phyloP scores from a whole-genome alignment of 1,284 basidiomycete species.

The Pseudozyma sp. region DNA sequence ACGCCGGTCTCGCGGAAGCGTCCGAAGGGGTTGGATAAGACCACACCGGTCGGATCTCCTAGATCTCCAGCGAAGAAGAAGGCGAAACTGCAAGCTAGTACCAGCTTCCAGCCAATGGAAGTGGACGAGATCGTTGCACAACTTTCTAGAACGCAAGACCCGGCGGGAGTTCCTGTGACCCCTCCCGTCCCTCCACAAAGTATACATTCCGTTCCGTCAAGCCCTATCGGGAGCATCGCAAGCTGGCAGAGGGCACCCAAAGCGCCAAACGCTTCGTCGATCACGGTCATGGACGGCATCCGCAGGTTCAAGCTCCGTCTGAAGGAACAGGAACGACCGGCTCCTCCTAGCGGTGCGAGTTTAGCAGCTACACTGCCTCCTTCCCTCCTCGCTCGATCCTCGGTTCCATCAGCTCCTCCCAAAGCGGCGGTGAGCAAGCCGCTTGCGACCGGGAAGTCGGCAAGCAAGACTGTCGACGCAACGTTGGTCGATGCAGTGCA shows the following conservation, averaged over 20 bases:
- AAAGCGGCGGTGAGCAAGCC: neutral
- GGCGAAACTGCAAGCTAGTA: conserved; percentile 9
- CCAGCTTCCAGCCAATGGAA: conserved; percentile 5
- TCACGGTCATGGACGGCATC: conserved; percentile 29
- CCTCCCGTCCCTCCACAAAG: neutral
- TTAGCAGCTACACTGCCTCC: neutral
- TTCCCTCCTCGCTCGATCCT: neutral
- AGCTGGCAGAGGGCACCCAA: neutral
- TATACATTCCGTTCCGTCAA: neutral
- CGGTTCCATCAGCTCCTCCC: neutral
- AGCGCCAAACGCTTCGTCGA: neutral
- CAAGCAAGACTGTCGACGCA: neutral
- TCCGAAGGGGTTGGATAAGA: conserved; percentile 9
- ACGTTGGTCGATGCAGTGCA: neutral
- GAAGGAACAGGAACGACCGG: conserved; percentile 9
- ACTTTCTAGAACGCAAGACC: neutral
- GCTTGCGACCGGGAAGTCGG: neutral
- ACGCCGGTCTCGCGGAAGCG: conserved; percentile 25
- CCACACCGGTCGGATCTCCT: conserved; percentile 16
- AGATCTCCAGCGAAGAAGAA: conserved; percentile 12
- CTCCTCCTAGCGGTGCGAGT: conserved; percentile 1
- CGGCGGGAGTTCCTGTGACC: neutral
- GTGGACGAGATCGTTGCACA: conserved; percentile 7
- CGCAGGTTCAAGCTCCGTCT: conserved; percentile 23
- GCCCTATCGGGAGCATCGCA: neutral